These are phyloP conservation scores for Acorus gramineus DNA, from an alignment of 106 monocot species.

Conservation along the genomic window DNA sequence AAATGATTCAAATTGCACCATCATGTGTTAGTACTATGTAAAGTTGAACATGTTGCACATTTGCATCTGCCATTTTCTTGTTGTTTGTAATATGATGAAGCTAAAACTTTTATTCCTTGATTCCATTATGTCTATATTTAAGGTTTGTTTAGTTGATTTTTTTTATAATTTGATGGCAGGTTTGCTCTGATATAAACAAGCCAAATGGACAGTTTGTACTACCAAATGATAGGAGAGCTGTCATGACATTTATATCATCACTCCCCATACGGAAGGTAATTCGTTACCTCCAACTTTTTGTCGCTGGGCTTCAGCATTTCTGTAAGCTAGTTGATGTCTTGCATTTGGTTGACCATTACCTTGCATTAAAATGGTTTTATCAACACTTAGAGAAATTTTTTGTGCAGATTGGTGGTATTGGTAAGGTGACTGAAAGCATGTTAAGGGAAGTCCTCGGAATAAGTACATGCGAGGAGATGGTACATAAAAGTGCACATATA, in stretches of 20 bases:
- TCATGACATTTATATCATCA: slow-evolving; percentile 81
- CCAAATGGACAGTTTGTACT: slow-evolving; percentile 93
- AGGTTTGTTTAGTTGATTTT: neutral
- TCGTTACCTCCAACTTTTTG: neutral
- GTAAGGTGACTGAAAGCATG: slow-evolving; percentile 86
- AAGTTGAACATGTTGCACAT: too few species aligned
- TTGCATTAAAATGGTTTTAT: too few species aligned
- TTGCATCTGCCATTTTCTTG: too few species aligned
- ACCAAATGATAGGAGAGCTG: slow-evolving; percentile 63
- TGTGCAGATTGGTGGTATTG: slow-evolving; percentile 93
- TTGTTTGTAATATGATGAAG: too few species aligned
- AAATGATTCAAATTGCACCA: too few species aligned
- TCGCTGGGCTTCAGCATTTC: too few species aligned
- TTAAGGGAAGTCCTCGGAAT: slow-evolving; percentile 79
- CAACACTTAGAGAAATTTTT: slow-evolving; percentile 20
- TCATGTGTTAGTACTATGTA: too few species aligned
- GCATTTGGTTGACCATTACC: too few species aligned
- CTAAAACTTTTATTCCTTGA: too few species aligned
- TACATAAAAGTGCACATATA: slow-evolving; percentile 61
- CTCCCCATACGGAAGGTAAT: slow-evolving; percentile 90
- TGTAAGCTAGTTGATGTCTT: too few species aligned
- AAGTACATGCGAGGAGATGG: slow-evolving; percentile 78
- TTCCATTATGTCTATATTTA: neutral
- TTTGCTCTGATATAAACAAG: slow-evolving; percentile 98
- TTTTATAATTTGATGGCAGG: slow-evolving; percentile 31